Evolutionary conservation across 108 stramenopile species (phyloP).

Genomic region (Chaetoceros muelleri): DNA sequence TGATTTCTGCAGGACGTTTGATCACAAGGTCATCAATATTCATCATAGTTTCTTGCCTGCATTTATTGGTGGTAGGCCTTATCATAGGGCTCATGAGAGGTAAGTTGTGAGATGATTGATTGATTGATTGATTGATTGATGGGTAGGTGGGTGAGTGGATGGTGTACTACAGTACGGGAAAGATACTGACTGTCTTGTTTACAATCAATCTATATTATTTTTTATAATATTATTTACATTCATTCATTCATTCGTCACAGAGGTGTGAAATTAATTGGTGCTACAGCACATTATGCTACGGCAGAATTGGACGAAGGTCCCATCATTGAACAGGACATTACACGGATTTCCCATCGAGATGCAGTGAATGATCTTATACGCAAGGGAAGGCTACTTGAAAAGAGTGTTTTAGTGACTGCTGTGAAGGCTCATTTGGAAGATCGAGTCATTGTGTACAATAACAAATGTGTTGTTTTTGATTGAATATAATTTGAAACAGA

Average conservation of each 20-base stretch:
- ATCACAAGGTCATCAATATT: conserved; percentile 26
- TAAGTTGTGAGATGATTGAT: too few relatives aligned
- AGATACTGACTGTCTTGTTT: neutral
- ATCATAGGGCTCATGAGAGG: conserved; percentile 40
- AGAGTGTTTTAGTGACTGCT: conserved; percentile 53
- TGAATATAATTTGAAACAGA: too few relatives aligned
- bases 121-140: too few relatives aligned
- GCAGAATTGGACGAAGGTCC: conserved; percentile 35
- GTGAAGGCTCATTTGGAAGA: conserved; percentile 79
- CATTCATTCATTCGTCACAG: neutral
- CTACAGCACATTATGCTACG: conserved; percentile 27
- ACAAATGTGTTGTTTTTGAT: conserved; percentile 73
- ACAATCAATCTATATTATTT: neutral
- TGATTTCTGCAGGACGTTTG: conserved; percentile 26
- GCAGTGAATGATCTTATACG: conserved; percentile 44
- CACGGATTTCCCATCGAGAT: conserved; percentile 24
- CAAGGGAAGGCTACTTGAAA: conserved; percentile 71
- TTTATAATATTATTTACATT: neutral
- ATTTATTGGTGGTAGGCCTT: conserved; percentile 32
- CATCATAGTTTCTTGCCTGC: conserved; percentile 42
- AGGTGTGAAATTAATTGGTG: conserved; percentile 43
- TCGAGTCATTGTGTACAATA: conserved; percentile 64
- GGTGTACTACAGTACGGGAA: too few relatives aligned
- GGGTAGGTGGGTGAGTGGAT: too few relatives aligned
- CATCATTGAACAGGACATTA: conserved; percentile 36